Base-by-base conservation (phyloP, 164 flowering plant species). In the Umbellularia californica region DNA sequence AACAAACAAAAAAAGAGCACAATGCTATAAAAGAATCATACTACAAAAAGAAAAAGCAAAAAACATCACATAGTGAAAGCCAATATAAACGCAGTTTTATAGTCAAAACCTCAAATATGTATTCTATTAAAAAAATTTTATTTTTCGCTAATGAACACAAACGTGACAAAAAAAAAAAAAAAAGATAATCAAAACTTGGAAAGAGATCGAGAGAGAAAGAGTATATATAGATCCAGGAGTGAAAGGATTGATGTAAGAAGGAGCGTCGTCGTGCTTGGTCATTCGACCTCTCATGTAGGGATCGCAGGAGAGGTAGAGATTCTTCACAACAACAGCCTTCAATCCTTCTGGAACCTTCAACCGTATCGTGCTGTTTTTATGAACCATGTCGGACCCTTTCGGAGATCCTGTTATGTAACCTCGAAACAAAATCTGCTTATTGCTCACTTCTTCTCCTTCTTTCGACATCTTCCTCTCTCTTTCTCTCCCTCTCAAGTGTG, bases 371-470 rank as follows among this genome's bases (percentile, higher is more conserved):
- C n/a, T 23, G 3, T 69, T 58, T 9, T n/a, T 70, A 58, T 75
- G n/a, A 20, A 72, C 74, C 82, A 85, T 77, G 72, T 85, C 84
- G 0, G 81, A 72, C 51, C 81, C 85, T 75, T 81, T 77, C 0
- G 80, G 81, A 33, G 74, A 79, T 1, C 77, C 81, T 80, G 69
- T 65, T 5, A 78, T 65, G 66, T 79, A 83, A 22, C 77, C 77
- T 7, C 66, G 74, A 0, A 85, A 52, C 0, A 83, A 15, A 5
- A 85, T 70, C 75, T 78, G 83, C 70, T 81, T 83, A 75, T 85
- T 85, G 15, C 71, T 58, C 17, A 76, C 77, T 28, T 60, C 79
- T 50, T n/a, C 79, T 15, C 41, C 74, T 13, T 28, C 70, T 50
- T 15, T 3, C 10, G 12, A 5, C 41, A 11, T 20, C 3, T 69